Base-by-base conservation (phyloP, 2,329 filamentous ascomycete genomes). In the Aaosphaeria arxii region DNA sequence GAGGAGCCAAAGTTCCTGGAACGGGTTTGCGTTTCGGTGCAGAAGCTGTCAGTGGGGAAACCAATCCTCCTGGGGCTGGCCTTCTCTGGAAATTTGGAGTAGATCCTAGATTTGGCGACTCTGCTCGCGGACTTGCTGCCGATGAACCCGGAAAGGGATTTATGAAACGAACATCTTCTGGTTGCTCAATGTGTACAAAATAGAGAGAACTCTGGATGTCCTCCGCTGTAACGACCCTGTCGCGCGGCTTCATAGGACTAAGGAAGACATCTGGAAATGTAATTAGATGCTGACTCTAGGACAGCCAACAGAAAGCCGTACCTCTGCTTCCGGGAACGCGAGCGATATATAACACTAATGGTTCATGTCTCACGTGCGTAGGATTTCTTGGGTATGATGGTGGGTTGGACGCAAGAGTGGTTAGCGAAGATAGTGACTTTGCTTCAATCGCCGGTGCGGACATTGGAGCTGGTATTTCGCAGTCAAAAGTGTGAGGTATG, bases 251-350 rank as follows among this genome's bases (percentile, higher is more conserved):
- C 53, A 94, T 81, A 1, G 94, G 89, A 1, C 92, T 95, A 41
- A 99, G 83, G 59, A 96, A 95, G 48, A 96, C 81, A 78, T 96
- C 92, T 94, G 42, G 39, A 42, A 6, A 42, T 24, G 17, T 29
- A 31, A 51, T 66, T 58, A 67, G 59, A 44, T 28, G 28, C 4
- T 11, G 13, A 13, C 7, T 9, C n/a, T 9, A n/a, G 33, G n/a
- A n/a, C 33, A 9, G 7, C 9, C 3, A 36, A 2, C 42, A 11
- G 45, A 47, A 52, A 56, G 51, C 67, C 74, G 56, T 76, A 91
- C 90, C 89, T 85, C 85, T 84, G 54, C 88, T 95, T 24, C 92
- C 92, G 1, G 94, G 94, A 0, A 99, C 92, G 56, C 92, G 80
- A 33, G 92, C 90, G 56, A 99, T 95, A 72, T 99, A 99, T 38